Evolutionary conservation across 73 alveolate genomes (phyloP), one percentile per base, ranked within the genome.

Genomic region (Urostyla sp.): DNA sequence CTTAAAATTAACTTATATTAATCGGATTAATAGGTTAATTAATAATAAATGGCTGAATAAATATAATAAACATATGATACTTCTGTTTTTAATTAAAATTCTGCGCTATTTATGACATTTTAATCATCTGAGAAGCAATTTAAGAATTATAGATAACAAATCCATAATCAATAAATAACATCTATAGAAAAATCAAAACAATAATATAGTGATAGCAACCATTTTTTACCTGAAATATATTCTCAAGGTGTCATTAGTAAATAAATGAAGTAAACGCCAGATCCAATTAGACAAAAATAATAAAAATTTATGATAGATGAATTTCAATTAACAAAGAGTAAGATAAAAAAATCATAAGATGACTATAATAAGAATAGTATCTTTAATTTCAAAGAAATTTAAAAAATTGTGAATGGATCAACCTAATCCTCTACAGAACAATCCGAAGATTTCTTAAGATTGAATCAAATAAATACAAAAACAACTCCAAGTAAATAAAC

Each of bases 81-180:
- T 35, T 40, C 51, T 40, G 51, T 40, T 11, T 40, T 11, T 40
- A 59, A 10, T 59, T n/a, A 59, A 59, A 59, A 59, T 59, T 59
- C 76, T 32, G 16, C 76, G 35, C 32, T 59, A 55, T 59, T 59
- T 27, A 59, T 59, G 76, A 59, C 76, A 59, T 59, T 59, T 34
- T 59, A 59, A 21, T n/a, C 43, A 35, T 59, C 76, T 59, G 76
- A 59, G 56, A 59, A 59, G 31, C 31, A 59, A 59, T 59, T 59
- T 34, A 59, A 59, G 21, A n/a, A n/a, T n/a, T n/a, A n/a, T n/a
- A n/a, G n/a, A n/a, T n/a, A n/a, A n/a, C n/a, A n/a, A n/a, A n/a
- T n/a, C n/a, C n/a, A n/a, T n/a, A n/a, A n/a, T n/a, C n/a, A n/a
- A n/a, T n/a, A n/a, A n/a, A n/a, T n/a, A n/a, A n/a, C n/a, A n/a